These are phyloP conservation scores for Rhizophora mangle DNA, from an alignment of 345 rosid genomes.

Conservation along the genomic window DNA sequence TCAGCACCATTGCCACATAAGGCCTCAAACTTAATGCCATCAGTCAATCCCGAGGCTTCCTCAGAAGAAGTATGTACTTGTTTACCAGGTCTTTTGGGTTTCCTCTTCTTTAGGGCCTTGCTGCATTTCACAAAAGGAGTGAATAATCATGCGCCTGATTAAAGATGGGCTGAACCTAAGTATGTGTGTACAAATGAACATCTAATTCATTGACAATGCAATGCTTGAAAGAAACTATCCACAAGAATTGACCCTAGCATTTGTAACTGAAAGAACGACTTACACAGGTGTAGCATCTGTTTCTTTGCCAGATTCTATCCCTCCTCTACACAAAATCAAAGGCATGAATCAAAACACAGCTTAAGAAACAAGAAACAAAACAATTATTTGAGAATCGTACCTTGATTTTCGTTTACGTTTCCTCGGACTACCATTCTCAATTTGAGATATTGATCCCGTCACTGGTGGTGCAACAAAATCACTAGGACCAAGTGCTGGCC, in stretches of 20 bases:
- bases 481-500: slow-evolving; percentile 59
- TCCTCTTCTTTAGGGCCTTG: slow-evolving; percentile 18
- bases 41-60: slow-evolving; percentile 9
- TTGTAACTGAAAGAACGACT: slow-evolving; percentile 8
- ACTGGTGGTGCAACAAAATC: slow-evolving; percentile 47
- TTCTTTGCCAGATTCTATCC: slow-evolving; percentile 23
- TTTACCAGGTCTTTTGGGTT: slow-evolving; percentile 15
- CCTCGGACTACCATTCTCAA: slow-evolving; percentile 21
- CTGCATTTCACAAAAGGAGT: slow-evolving; percentile 23
- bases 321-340: slow-evolving; percentile 28
- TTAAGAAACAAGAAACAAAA: neutral
- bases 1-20: neutral
- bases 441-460: slow-evolving; percentile 30
- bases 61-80: slow-evolving; percentile 9
- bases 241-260: neutral
- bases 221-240: neutral
- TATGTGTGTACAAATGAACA: neutral
- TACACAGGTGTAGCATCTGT: slow-evolving; percentile 27
- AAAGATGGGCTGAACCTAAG: neutral
- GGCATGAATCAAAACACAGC: slow-evolving; percentile 4
- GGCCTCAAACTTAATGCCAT: slow-evolving; percentile 13
- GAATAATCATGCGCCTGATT: slow-evolving; percentile 4
- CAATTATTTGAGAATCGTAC: slow-evolving; percentile 29
- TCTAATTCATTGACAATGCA: neutral
- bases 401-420: slow-evolving; percentile 45